Conservation (phyloP, 176 grass and related monocot species). For the Thalia dealbata region DNA sequence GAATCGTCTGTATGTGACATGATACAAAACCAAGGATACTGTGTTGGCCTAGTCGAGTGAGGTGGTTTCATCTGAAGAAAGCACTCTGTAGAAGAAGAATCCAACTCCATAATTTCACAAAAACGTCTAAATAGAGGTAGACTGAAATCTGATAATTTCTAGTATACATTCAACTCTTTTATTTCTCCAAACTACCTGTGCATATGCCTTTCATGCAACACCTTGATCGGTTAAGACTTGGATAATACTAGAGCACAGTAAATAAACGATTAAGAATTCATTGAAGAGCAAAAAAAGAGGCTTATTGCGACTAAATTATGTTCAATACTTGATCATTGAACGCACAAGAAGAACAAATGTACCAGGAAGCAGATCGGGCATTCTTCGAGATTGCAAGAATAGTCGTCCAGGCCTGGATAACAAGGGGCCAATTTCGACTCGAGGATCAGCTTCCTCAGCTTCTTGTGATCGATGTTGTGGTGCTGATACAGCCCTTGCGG, state of each 20-base stretch:
- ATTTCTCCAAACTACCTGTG: slow-evolving; percentile 44
- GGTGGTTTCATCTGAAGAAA: slow-evolving; percentile 92
- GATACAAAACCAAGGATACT: slow-evolving; percentile 50
- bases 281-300: background rate
- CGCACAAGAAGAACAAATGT: slow-evolving; percentile 24
- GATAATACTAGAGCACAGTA: slow-evolving; percentile 46
- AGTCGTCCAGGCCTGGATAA: slow-evolving; percentile 65
- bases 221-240: slow-evolving; percentile 77
- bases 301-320: background rate
- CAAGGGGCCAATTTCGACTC: slow-evolving; percentile 87
- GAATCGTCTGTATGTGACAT: background rate
- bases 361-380: slow-evolving; percentile 98
- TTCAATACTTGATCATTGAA: background rate
- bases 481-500: slow-evolving; percentile 91
- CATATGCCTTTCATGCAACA: slow-evolving; percentile 92
- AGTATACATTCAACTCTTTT: too few relatives aligned
- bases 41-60: slow-evolving; percentile 42
- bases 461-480: slow-evolving; percentile 71
- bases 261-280: background rate
- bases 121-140: slow-evolving; percentile 2
- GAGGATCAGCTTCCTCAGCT: slow-evolving; percentile 77
- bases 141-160: background rate
- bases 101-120: slow-evolving; percentile 1
- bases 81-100: slow-evolving; percentile 51
- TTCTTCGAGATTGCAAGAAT: slow-evolving; percentile 57